These are phyloP conservation scores for Botryobasidium botryosum DNA, from an alignment of 768 basidiomycete genomes.

Conservation along the genomic window DNA sequence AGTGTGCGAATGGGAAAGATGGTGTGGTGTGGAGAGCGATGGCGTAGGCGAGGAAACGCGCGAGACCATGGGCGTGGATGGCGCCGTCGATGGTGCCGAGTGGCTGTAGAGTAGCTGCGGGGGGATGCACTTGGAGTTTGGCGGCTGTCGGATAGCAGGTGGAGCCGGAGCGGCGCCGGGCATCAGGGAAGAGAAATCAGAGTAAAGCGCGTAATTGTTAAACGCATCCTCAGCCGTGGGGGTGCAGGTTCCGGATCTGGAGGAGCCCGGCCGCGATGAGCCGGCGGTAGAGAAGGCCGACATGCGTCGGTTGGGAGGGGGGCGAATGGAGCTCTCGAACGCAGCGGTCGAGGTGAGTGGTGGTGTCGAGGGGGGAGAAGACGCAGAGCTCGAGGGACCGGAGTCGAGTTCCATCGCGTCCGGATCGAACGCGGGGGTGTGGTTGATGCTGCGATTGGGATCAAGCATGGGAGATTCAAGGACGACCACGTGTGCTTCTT, in stretches of 20 bases:
- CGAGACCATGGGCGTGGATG: slow-evolving; percentile 4
- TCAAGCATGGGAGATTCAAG: slow-evolving; percentile 23
- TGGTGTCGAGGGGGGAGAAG: slow-evolving; percentile 11
- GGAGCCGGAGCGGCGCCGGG: slow-evolving; percentile 29
- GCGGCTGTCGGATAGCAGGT: slow-evolving; percentile 5
- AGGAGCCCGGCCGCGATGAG: neutral
- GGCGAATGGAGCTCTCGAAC: slow-evolving; percentile 15
- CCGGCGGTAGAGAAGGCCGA: neutral
- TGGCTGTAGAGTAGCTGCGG: slow-evolving; percentile 46
- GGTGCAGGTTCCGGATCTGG: neutral
- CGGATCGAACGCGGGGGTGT: slow-evolving; percentile 14
- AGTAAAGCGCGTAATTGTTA: slow-evolving; percentile 50
- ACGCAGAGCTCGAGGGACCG: slow-evolving; percentile 14
- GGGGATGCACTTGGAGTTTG: slow-evolving; percentile 32
- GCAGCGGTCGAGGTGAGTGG: slow-evolving; percentile 18
- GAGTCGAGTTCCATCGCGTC: slow-evolving; percentile 10
- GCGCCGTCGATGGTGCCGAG: slow-evolving; percentile 17
- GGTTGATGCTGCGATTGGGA: slow-evolving; percentile 24
- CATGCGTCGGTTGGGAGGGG: neutral
- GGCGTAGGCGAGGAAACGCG: slow-evolving; percentile 5
- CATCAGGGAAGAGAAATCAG: slow-evolving; percentile 45
- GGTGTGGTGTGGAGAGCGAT: neutral
- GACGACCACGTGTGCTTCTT: slow-evolving; percentile 75
- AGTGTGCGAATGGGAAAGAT: slow-evolving; percentile 1
- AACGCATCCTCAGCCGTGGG: slow-evolving; percentile 33